Evolutionary conservation across 345 rosid genomes (phyloP).

Genomic region (Trapa incisa): DNA sequence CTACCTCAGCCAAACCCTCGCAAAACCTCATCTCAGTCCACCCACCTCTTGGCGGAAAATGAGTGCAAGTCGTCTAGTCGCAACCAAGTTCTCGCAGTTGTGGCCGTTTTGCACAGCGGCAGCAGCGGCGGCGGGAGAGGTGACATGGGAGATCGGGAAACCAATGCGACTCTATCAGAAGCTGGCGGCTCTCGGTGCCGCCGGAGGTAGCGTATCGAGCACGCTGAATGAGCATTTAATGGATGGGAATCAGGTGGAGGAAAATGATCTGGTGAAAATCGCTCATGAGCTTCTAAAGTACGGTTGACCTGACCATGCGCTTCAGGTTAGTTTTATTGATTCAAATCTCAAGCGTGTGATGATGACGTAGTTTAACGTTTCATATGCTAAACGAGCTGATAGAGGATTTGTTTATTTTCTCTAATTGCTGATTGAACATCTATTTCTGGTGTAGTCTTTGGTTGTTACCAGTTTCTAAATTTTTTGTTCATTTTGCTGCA

Average conservation of each 20-base stretch:
- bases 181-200: slow-evolving; percentile 36
- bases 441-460: too few species aligned
- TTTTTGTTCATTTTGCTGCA: too few species aligned
- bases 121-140: neutral
- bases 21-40: neutral
- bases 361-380: neutral
- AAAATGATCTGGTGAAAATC: slow-evolving; percentile 27
- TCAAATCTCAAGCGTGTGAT: neutral
- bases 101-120: slow-evolving; percentile 20
- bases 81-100: slow-evolving; percentile 10
- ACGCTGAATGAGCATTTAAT: slow-evolving; percentile 35
- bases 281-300: slow-evolving; percentile 44
- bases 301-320: slow-evolving; percentile 40
- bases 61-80: slow-evolving; percentile 15
- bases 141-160: slow-evolving; percentile 7
- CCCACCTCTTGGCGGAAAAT: slow-evolving; percentile 1
- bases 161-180: slow-evolving; percentile 21
- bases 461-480: too few species aligned
- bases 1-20: neutral
- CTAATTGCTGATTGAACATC: too few species aligned
- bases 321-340: slow-evolving; percentile 27
- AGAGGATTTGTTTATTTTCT: too few species aligned
- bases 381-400: neutral
- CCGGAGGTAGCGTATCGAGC: slow-evolving; percentile 35
- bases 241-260: slow-evolving; percentile 36